Evolutionary conservation across 495 filamentous ascomycete genomes (phyloP).

Genomic region (Podospora sp.): DNA sequence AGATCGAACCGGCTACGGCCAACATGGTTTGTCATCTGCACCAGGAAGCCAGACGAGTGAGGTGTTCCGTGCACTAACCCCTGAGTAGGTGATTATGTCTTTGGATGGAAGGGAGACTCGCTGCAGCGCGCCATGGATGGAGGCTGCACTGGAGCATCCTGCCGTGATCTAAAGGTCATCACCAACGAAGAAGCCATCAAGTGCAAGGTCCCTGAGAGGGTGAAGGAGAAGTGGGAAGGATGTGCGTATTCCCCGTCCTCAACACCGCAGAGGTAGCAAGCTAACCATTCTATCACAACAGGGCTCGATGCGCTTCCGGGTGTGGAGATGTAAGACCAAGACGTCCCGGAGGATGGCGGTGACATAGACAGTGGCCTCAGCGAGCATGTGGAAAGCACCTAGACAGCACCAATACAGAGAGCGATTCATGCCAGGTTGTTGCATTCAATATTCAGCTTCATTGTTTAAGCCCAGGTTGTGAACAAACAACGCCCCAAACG

Average conservation of each 20-base stretch:
- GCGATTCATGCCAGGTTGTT: too few relatives aligned
- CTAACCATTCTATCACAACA: neutral
- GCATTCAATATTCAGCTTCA: too few relatives aligned
- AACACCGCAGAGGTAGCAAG: neutral
- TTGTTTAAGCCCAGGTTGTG: too few relatives aligned
- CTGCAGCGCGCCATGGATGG: constrained; percentile 10
- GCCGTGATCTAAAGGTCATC: neutral
- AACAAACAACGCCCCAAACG: too few relatives aligned
- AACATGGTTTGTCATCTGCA: constrained; percentile 23
- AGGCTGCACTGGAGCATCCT: constrained; percentile 10
- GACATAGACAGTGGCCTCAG: too few relatives aligned
- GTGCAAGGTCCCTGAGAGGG: constrained; percentile 10
- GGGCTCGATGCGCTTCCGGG: constrained; percentile 16
- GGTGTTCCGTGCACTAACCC: neutral
- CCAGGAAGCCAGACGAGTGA: rapidly evolving
- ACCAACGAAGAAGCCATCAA: constrained; percentile 8
- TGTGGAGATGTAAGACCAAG: neutral
- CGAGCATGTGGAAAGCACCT: too few relatives aligned
- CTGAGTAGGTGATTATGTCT: constrained; percentile 6
- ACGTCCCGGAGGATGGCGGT: too few relatives aligned
- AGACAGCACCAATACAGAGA: too few relatives aligned
- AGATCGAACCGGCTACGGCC: constrained; percentile 23
- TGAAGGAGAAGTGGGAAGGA: constrained; percentile 19
- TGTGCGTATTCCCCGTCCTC: neutral
- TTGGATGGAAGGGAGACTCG: constrained; percentile 16